Conservation (phyloP, 2,329 filamentous ascomycete genomes). For the Nemania sp. region DNA sequence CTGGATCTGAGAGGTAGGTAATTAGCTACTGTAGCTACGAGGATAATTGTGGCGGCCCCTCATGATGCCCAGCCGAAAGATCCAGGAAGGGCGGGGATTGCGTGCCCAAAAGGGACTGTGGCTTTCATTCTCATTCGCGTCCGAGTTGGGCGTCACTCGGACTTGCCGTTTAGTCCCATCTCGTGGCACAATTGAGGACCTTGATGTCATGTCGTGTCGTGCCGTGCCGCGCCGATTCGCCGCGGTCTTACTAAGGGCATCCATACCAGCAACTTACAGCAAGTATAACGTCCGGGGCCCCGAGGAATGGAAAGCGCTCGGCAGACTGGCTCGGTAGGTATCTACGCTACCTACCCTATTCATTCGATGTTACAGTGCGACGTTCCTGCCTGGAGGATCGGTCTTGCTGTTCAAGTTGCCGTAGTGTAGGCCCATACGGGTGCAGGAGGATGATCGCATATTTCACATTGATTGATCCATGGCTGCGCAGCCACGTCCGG, state of each 20-base stretch:
- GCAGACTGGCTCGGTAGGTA: too few relatives aligned
- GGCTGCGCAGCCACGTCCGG: constrained; percentile 25
- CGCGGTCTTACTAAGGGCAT: constrained; percentile 8
- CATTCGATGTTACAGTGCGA: constrained; percentile 29
- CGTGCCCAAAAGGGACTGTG: too few relatives aligned
- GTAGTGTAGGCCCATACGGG: constrained; percentile 17
- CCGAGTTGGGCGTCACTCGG: constrained; percentile 12
- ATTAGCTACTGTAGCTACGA: too few relatives aligned
- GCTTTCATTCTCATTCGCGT: constrained; percentile 15
- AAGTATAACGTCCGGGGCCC: constrained; percentile 3
- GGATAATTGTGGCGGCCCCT: constrained; percentile 7
- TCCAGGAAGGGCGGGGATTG: too few relatives aligned
- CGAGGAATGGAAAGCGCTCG: constrained; percentile 8
- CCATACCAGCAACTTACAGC: constrained; percentile 7
- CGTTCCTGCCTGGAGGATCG: constrained; percentile 21
- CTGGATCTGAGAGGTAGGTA: too few relatives aligned
- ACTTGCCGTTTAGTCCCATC: constrained; percentile 9
- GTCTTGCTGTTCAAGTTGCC: constrained; percentile 18
- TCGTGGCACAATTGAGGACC: constrained; percentile 24
- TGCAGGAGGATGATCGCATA: constrained; percentile 19
- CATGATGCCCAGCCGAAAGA: too few relatives aligned
- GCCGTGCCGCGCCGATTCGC: constrained; percentile 18
- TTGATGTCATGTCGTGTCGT: constrained; percentile 18
- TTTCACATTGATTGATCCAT: constrained; percentile 16
- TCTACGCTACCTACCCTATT: too few relatives aligned